Evolutionary conservation across 192 early-diverging fungal species (phyloP).

Genomic region (Radiomyces spectabilis): DNA sequence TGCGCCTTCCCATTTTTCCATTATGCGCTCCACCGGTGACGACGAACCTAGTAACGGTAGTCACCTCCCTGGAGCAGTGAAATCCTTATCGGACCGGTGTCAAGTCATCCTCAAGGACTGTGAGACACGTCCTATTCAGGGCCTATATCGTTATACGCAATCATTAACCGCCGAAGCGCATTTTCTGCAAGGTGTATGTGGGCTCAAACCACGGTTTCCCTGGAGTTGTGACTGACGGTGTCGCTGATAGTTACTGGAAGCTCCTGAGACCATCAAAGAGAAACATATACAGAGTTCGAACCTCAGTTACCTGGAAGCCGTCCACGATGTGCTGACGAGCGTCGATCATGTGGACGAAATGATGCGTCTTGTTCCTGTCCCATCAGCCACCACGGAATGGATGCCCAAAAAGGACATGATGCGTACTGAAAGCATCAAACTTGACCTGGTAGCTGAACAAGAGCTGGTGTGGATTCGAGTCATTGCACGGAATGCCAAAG

Average conservation of each 20-base stretch:
- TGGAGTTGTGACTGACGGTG: not conserved
- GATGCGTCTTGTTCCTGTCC: conserved; percentile 5
- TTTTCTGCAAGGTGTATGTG: conserved; percentile 22
- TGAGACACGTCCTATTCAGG: conserved; percentile 9
- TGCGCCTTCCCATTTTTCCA: too few species aligned
- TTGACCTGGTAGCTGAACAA: conserved; percentile 39
- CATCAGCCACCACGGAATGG: conserved; percentile 8
- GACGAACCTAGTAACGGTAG: too few species aligned
- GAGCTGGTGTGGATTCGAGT: conserved; percentile 41
- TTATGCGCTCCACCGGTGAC: too few species aligned
- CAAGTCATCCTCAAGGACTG: conserved; percentile 1
- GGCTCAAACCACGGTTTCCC: not conserved
- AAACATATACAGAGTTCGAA: conserved; percentile 24
- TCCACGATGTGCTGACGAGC: conserved; percentile 14
- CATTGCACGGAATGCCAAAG: conserved; percentile 40
- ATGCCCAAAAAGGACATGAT: conserved; percentile 9
- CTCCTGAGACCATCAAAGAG: conserved; percentile 8
- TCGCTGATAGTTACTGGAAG: conserved; percentile 11
- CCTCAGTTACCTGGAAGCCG: conserved; percentile 24
- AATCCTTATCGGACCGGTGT: conserved; percentile 1
- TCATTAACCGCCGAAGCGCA: conserved; percentile 15
- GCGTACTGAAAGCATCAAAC: conserved; percentile 21
- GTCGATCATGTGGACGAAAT: conserved; percentile 1
- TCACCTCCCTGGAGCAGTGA: not conserved
- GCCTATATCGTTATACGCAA: conserved; percentile 16